Base-by-base conservation (phyloP, 2,329 filamentous ascomycete species). In the Colletotrichum sp. region DNA sequence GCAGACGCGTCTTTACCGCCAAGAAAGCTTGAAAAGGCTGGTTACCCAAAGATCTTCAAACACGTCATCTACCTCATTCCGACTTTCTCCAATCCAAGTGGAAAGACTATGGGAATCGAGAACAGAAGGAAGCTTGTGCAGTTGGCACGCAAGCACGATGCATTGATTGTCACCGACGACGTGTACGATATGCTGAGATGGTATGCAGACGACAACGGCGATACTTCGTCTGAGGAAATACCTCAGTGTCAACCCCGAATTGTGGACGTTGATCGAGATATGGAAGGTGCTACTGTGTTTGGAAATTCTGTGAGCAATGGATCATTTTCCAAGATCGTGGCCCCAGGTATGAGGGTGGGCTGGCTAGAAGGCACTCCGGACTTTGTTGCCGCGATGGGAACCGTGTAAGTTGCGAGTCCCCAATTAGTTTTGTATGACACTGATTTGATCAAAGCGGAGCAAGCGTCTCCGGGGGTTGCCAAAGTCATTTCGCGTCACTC, bases 181-280 rank as follows among this genome's bases (percentile, higher is more conserved):
- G 96, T 98, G 8, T 98, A 98, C 82, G 96, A 98, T 82, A 94
- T 96, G 78, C 88, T 98, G 6, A 94, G 96, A 82, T 98, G 95
- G 95, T 89, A 76, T 10, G 71, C 59, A 32, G 75, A 65, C n/a
- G 71, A 28, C 30, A 55, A 64, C 4, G 16, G 48, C 9, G n/a
- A 28, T 9, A 28, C 13, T 5, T 62, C 75, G 13, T 16, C 80
- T 34, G 65, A 80, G 80, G 43, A 83, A 84, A 30, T 86, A 82
- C 76, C 78, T 38, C 69, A 72, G 59, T 90, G 92, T 10, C 91
- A 95, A 7, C 95, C 95, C 4, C 91, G 95, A 1, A 87, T 98
- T 1, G 92, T 95, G n/a, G 95, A 98, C 81, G 86, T 98, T 71
- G 95, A 98, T 82, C 30, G 48, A 13, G 43, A 58, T 3, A 21